Conservation (phyloP, 1,139 yeast species). For the Schizosaccharomyces versatilis region DNA sequence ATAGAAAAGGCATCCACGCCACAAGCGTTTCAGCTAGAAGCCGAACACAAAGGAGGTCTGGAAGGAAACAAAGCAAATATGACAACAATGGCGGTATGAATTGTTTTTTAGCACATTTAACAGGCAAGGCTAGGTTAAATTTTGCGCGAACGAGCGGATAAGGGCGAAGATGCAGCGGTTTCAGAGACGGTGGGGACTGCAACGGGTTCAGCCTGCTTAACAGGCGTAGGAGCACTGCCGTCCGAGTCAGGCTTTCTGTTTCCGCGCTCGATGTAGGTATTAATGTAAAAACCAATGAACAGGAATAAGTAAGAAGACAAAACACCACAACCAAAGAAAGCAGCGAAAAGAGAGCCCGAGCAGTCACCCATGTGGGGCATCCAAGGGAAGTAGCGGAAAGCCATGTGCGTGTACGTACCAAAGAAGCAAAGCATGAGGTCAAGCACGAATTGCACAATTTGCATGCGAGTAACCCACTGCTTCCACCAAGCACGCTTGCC, state of each 20-base stretch:
- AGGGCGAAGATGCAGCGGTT: conserved; percentile 3
- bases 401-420: conserved; percentile 41
- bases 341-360: conserved; percentile 83
- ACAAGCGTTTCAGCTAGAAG: too few relatives aligned
- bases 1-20: too few relatives aligned
- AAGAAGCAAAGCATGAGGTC: conserved; percentile 80
- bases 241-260: not conserved
- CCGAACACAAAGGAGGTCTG: too few relatives aligned
- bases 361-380: conserved; percentile 75
- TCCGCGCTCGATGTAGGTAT: conserved; percentile 38
- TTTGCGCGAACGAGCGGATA: conserved; percentile 7
- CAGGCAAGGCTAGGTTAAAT: not conserved
- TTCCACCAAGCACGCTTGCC: conserved; percentile 98
- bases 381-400: conserved; percentile 24
- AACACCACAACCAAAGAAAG: conserved; percentile 70
- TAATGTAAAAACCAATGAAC: conserved; percentile 82
- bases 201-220: conserved; percentile 4
- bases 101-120: too few relatives aligned
- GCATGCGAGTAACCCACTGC: conserved; percentile 95
- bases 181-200: not conserved
- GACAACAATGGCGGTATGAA: too few relatives aligned
- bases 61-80: too few relatives aligned
- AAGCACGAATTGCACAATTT: conserved; percentile 76
- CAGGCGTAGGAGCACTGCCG: conserved; percentile 4
- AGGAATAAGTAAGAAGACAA: conserved; percentile 73